A percentile compares a stretch with the other conserved stretches of the same genome.
Evolutionary conservation across 2,329 filamentous ascomycete species (phyloP).

Genomic region (Epichloe sp.): DNA sequence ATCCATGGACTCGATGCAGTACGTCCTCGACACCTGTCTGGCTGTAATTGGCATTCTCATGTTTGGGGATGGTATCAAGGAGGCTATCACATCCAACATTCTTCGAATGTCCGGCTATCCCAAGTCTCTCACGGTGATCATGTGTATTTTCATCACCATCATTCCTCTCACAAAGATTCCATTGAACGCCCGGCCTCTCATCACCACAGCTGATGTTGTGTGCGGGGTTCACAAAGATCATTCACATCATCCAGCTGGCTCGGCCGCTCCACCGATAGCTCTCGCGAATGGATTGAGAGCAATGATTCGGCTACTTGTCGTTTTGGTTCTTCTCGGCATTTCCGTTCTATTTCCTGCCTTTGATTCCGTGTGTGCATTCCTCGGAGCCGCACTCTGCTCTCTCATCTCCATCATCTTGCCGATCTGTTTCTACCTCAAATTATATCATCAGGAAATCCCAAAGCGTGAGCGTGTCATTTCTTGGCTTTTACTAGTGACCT

Average conservation of each 20-base stretch:
- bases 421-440: slow-evolving; percentile 76
- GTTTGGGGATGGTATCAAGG: slow-evolving; percentile 81
- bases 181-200: slow-evolving; percentile 75
- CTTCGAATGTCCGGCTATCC: slow-evolving; percentile 65
- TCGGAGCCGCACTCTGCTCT: slow-evolving; percentile 84
- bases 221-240: slow-evolving; percentile 50
- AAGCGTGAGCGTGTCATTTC: slow-evolving; percentile 49
- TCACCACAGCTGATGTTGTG: slow-evolving; percentile 72
- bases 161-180: slow-evolving; percentile 95
- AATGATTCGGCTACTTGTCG: slow-evolving; percentile 51
- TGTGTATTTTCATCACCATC: slow-evolving; percentile 78
- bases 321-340: slow-evolving; percentile 62
- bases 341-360: slow-evolving; percentile 61
- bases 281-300: slow-evolving; percentile 38
- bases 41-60: slow-evolving; percentile 79
- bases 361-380: slow-evolving; percentile 80
- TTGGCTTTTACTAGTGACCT: slow-evolving; percentile 57
- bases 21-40: slow-evolving; percentile 67
- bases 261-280: slow-evolving; percentile 26
- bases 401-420: slow-evolving; percentile 88
- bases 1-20: slow-evolving; percentile 29
- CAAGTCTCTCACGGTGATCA: slow-evolving; percentile 55
- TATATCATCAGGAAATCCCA: slow-evolving; percentile 64
- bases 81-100: slow-evolving; percentile 87
- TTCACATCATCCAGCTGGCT: slow-evolving; percentile 21